phyloP scores from a whole-genome alignment of 2,329 filamentous ascomycete species.

The Pseudogymnoascus pannorum region DNA sequence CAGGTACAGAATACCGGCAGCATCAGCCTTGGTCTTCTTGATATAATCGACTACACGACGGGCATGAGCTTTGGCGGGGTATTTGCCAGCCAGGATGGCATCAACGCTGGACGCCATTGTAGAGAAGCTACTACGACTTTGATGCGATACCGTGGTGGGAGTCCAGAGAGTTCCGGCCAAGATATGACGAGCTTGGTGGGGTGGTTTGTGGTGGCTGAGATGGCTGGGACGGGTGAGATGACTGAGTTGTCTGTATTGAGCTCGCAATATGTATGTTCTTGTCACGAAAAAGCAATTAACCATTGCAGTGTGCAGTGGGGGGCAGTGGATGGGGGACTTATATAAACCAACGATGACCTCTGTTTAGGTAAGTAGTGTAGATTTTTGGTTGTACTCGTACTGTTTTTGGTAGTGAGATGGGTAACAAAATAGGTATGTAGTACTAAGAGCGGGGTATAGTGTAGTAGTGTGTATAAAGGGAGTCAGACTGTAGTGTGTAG shows the following conservation, averaged over 20 bases:
- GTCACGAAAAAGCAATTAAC: constrained; percentile 8
- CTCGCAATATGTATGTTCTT: constrained; percentile 1
- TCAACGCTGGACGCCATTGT: constrained; percentile 15
- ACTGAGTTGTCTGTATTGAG: neutral
- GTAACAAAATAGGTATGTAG: neutral
- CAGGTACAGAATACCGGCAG: constrained; percentile 72
- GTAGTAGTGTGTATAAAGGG: neutral
- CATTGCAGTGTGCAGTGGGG: neutral
- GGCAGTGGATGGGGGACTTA: neutral
- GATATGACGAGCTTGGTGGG: constrained; percentile 1
- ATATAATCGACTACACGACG: constrained; percentile 76
- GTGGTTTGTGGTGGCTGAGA: neutral
- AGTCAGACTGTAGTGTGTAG: neutral
- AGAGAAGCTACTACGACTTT: constrained; percentile 1
- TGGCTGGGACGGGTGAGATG: neutral
- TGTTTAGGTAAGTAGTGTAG: constrained; percentile 7
- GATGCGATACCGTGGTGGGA: neutral
- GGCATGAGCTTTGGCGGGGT: constrained; percentile 83
- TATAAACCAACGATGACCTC: constrained; percentile 2
- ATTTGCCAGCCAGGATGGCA: constrained; percentile 51
- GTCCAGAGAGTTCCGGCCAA: neutral
- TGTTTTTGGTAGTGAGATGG: neutral
- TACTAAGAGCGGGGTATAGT: neutral
- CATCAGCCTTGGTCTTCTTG: constrained; percentile 55
- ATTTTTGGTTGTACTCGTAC: too few relatives aligned